Base-by-base conservation (phyloP, 108 stramenopile species). In the Skeletonema tropicum region DNA sequence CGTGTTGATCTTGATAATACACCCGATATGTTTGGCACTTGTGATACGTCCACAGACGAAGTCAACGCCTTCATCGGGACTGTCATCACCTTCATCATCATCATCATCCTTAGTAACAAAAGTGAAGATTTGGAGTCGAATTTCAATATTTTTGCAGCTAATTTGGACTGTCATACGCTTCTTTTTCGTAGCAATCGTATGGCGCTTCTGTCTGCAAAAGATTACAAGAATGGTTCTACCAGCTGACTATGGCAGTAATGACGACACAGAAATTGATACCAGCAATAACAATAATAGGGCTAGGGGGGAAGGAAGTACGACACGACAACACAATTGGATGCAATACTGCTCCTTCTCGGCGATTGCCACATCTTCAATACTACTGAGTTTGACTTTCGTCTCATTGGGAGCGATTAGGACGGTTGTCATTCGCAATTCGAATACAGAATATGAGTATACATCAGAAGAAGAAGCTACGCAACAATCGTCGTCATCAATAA, bases 351-450 rank as follows among this genome's bases (percentile, higher is more conserved):
- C 75, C 29, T 12, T 38, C 3, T 49, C 57, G 19, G 32, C 35
- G 21, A 57, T 69, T 13, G 14, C 68, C 3, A n/a, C 61, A 0
- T 52, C 49, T 5, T 23, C 60, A 4, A 32, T 77, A 46, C 21
- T 58, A 10, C 0, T 71, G 17, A 61, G 45, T 26, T 49, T 57
- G 26, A 68, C 72, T 15, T 72, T 63, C 45, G 23, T 29, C 31
- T 46, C 42, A 3, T 64, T 88, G 36, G 57, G 70, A 46, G 79
- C 70, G 6, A 48, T 90, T 29, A 82, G 84, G 57, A 60, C 82
- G 13, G 33, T 82, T 12, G 81, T 90, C 35, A 83, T 88, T 14
- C 52, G 65, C 30, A 64, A 57, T 21, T 23, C 65, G 19, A 32
- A 62, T 5, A 17, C 15, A 39, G 21, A 59, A 17, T 4, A 14